Evolutionary conservation across 352 stramenopile genomes (phyloP).

Genomic region (Globisporangium polare): DNA sequence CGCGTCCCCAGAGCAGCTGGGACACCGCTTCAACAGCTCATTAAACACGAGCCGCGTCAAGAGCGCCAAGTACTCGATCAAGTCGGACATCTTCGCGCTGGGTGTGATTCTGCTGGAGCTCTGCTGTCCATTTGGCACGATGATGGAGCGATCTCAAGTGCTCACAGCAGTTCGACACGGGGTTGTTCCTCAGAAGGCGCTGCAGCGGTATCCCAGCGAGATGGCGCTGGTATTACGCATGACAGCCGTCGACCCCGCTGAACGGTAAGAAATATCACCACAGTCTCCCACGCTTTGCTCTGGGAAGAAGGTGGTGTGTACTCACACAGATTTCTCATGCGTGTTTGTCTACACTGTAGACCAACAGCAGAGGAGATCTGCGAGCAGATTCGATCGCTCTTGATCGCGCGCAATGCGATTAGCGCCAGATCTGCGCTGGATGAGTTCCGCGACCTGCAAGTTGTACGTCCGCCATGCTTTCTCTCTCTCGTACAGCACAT

Average conservation of each 20-base stretch:
- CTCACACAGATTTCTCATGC: not conserved
- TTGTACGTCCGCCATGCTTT: slow-evolving; percentile 16
- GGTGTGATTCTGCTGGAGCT: slow-evolving; percentile 83
- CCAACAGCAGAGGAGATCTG: slow-evolving; percentile 54
- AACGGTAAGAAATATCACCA: slow-evolving; percentile 26
- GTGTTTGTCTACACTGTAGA: slow-evolving; percentile 8
- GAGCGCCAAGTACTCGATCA: slow-evolving; percentile 74
- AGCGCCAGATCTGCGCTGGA: slow-evolving; percentile 50
- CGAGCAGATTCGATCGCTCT: slow-evolving; percentile 44
- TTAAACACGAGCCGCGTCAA: slow-evolving; percentile 48
- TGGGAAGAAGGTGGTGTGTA: not conserved
- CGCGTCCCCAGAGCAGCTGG: slow-evolving; percentile 83
- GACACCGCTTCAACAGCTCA: slow-evolving; percentile 47
- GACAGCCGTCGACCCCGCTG: slow-evolving; percentile 65
- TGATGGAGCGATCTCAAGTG: slow-evolving; percentile 86
- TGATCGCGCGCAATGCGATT: slow-evolving; percentile 31
- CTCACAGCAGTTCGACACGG: slow-evolving; percentile 73
- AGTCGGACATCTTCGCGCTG: slow-evolving; percentile 84
- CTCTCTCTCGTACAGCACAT: not conserved
- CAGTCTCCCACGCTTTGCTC: not conserved
- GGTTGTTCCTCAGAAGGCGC: slow-evolving; percentile 64
- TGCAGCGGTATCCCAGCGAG: slow-evolving; percentile 59
- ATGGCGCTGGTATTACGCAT: slow-evolving; percentile 75
- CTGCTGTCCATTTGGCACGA: slow-evolving; percentile 77
- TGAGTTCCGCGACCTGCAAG: slow-evolving; percentile 60